Evolutionary conservation across 2,329 filamentous ascomycete genomes (phyloP).

Genomic region (Cordyceps sp.): DNA sequence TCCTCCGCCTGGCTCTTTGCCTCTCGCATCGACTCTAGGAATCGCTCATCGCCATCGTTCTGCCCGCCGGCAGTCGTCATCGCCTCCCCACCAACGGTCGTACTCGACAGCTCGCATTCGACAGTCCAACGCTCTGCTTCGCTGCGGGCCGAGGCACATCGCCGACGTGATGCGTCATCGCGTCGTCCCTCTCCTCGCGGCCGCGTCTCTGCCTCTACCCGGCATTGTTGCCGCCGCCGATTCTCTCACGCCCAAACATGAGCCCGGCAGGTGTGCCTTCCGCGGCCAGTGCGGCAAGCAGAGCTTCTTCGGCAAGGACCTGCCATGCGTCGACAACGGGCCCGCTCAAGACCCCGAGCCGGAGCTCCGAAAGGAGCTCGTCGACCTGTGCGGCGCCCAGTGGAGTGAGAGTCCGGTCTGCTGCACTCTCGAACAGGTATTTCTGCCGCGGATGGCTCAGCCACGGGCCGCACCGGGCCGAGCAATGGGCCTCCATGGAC

Average conservation of each 20-base stretch:
- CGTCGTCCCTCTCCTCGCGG: constrained; percentile 14
- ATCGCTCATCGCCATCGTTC: no score
- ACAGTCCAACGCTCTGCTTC: no score
- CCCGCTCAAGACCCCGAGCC: constrained; percentile 58
- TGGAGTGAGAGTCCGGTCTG: constrained; percentile 78
- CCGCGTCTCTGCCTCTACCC: constrained; percentile 13
- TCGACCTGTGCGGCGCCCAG: constrained; percentile 71
- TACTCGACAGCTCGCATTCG: no score
- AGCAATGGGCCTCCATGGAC: background rate
- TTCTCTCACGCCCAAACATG: constrained; percentile 46
- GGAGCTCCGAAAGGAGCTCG: constrained; percentile 57
- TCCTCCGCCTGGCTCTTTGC: no score
- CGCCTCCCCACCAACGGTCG: no score
- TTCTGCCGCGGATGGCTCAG: background rate
- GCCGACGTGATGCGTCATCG: constrained; percentile 15
- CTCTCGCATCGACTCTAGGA: no score
- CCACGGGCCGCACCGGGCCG: no score
- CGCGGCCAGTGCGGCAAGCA: constrained; percentile 84
- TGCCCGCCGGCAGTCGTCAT: no score
- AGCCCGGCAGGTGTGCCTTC: constrained; percentile 77
- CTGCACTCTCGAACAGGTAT: constrained; percentile 64
- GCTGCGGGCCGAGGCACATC: no score
- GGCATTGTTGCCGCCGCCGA: constrained; percentile 10
- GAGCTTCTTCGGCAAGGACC: constrained; percentile 72
- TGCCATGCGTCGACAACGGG: constrained; percentile 87